phyloP scores from a whole-genome alignment of 495 filamentous ascomycete species.

The Trichoderma erinaceum region DNA sequence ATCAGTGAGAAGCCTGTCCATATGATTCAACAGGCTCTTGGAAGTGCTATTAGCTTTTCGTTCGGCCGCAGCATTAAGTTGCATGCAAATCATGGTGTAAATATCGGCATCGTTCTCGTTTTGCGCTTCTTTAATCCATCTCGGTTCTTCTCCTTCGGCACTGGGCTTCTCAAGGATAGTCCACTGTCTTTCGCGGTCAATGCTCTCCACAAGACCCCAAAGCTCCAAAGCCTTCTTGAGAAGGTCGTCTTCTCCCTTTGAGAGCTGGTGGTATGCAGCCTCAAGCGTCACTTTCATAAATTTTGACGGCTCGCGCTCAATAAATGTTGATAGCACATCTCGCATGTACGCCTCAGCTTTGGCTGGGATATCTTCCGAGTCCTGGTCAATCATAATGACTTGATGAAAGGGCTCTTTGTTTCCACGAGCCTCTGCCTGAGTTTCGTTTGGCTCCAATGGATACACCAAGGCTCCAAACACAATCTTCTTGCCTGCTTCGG shows the following conservation, averaged over 20 bases:
- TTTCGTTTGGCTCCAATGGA: slow-evolving; percentile 30
- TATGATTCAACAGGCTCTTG: slow-evolving; percentile 64
- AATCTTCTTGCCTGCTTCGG: slow-evolving; percentile 48
- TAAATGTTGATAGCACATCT: slow-evolving; percentile 53
- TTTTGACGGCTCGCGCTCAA: slow-evolving; percentile 58
- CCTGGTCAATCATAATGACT: slow-evolving; percentile 56
- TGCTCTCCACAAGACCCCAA: slow-evolving; percentile 68
- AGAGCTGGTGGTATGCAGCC: slow-evolving; percentile 49
- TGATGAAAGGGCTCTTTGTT: slow-evolving; percentile 29
- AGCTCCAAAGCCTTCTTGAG: slow-evolving; percentile 64
- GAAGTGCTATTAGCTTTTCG: slow-evolving; percentile 60
- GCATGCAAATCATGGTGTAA: slow-evolving; percentile 52
- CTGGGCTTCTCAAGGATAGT: slow-evolving; percentile 42
- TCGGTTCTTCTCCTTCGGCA: slow-evolving; percentile 24
- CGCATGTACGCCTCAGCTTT: slow-evolving; percentile 69
- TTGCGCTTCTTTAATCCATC: slow-evolving; percentile 34
- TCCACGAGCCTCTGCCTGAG: slow-evolving; percentile 34
- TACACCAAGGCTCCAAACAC: slow-evolving; percentile 50
- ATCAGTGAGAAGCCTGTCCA: slow-evolving; percentile 70
- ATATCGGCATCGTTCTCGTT: slow-evolving; percentile 31
- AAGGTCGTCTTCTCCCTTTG: slow-evolving; percentile 54
- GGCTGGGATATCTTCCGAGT: slow-evolving; percentile 59
- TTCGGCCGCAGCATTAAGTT: slow-evolving; percentile 69
- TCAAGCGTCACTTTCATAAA: slow-evolving; percentile 63
- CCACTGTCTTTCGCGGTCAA: slow-evolving; percentile 65